phyloP scores from a whole-genome alignment of 352 stramenopile species.

The Elongisporangium prolatum region DNA sequence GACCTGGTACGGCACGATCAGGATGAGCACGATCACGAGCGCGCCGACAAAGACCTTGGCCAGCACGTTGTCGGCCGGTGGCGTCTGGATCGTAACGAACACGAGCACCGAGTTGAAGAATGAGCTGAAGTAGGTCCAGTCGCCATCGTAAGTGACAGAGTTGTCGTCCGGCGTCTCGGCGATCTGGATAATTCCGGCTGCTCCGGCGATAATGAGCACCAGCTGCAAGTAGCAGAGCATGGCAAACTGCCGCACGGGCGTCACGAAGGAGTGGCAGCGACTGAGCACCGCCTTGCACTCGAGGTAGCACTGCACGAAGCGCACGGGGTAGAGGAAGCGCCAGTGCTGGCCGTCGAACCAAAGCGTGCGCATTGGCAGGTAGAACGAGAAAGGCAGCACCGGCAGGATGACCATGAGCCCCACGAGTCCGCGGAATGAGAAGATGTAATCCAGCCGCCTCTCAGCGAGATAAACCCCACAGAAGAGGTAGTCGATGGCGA shows the following conservation, averaged over 20 bases:
- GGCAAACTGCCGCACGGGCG: constrained; percentile 74
- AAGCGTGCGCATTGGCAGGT: constrained; percentile 45
- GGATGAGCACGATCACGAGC: constrained; percentile 79
- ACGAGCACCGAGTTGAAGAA: constrained; percentile 88
- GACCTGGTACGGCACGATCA: constrained; percentile 85
- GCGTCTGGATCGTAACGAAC: constrained; percentile 84
- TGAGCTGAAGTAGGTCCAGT: constrained; percentile 88
- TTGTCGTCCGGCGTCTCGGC: constrained; percentile 70
- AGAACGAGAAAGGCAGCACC: constrained; percentile 73
- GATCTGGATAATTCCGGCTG: constrained; percentile 81
- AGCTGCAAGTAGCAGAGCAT: constrained; percentile 84
- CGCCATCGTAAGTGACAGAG: constrained; percentile 46
- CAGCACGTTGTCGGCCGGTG: constrained; percentile 75
- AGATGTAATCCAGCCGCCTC: constrained; percentile 57
- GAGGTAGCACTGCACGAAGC: constrained; percentile 81
- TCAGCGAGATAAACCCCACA: constrained; percentile 67
- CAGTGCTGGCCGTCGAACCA: constrained; percentile 75
- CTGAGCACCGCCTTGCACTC: constrained; percentile 69
- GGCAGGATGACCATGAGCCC: constrained; percentile 64
- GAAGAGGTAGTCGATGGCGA: constrained; percentile 65
- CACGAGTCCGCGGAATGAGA: constrained; percentile 52
- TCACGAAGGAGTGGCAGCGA: constrained; percentile 74
- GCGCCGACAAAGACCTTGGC: constrained; percentile 78
- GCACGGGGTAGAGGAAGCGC: constrained; percentile 81
- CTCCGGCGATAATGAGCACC: constrained; percentile 65